Percentiles rank a stretch among this genome's conserved stretches.
phyloP scores from a whole-genome alignment of 1,139 yeast genomes.

The Candida labiduridarum region DNA sequence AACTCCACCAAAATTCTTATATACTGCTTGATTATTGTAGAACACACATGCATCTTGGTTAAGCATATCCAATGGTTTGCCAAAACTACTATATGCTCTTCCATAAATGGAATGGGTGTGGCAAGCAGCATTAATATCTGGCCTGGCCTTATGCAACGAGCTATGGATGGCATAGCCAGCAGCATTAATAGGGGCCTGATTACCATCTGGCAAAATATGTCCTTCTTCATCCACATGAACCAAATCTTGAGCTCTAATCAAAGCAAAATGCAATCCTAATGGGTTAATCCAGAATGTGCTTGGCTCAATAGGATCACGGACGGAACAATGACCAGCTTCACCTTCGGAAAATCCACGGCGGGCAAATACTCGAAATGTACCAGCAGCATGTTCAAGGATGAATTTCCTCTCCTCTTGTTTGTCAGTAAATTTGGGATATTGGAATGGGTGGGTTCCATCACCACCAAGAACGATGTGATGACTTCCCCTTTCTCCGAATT shows the following conservation, averaged over 20 bases:
- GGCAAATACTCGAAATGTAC: conserved; percentile 75
- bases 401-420: conserved; percentile 56
- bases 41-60: conserved; percentile 75
- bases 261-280: conserved; percentile 66
- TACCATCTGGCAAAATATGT: conserved; percentile 63
- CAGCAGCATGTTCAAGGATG: conserved; percentile 75
- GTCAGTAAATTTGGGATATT: conserved; percentile 53
- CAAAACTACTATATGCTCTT: conserved; percentile 73
- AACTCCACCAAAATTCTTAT: conserved; percentile 73
- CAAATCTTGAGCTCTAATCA: conserved; percentile 70
- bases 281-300: conserved; percentile 82
- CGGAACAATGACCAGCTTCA: conserved; percentile 78
- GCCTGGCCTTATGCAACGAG: conserved; percentile 73
- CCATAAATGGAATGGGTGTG: conserved; percentile 78
- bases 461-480: conserved; percentile 53
- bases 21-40: conserved; percentile 66
- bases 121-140: conserved; percentile 79
- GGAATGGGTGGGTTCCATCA: conserved; percentile 40
- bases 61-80: conserved; percentile 71
- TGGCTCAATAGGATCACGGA: conserved; percentile 76
- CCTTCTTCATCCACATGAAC: conserved; percentile 78
- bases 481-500: conserved; percentile 38
- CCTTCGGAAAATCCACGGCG: conserved; percentile 76
- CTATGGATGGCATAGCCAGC: conserved; percentile 85
- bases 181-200: conserved; percentile 65